These are phyloP conservation scores for Vaccinium darrowii DNA, from an alignment of 148 eudicot species.

Conservation along the genomic window DNA sequence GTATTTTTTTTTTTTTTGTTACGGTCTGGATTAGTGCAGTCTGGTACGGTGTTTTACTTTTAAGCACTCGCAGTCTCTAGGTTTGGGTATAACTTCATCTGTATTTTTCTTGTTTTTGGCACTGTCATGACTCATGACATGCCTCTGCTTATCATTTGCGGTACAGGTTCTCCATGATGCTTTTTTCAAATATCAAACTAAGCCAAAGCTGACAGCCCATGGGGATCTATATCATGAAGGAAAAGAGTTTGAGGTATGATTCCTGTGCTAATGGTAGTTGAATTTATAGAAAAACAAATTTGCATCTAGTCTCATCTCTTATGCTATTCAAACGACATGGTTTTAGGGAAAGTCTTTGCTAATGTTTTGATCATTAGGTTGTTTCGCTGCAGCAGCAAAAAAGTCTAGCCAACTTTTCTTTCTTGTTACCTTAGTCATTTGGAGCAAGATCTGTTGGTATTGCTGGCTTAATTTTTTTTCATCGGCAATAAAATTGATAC, in stretches of 20 bases:
- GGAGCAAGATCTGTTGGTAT: background rate
- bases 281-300: background rate
- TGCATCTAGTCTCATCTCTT: background rate
- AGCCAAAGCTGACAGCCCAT: constrained; percentile 82
- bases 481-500: too few relatives aligned
- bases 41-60: background rate
- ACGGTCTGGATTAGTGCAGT: constrained; percentile 53
- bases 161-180: constrained; percentile 98
- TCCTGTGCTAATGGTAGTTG: background rate
- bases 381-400: background rate
- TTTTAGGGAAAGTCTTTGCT: background rate
- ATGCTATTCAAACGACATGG: background rate
- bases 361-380: background rate
- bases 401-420: background rate
- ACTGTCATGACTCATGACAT: background rate
- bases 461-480: background rate
- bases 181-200: constrained; percentile 93
- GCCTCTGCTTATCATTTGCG: constrained; percentile 15
- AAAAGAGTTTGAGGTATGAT: constrained; percentile 89
- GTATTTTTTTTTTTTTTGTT: background rate
- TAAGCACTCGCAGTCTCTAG: constrained; percentile 10
- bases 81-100: background rate
- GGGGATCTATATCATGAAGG: constrained; percentile 97
- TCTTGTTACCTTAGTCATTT: background rate
- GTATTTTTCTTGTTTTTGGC: background rate